Evolutionary conservation across 192 early-diverging fungal species (phyloP).

Genomic region (Radiomyces spectabilis): DNA sequence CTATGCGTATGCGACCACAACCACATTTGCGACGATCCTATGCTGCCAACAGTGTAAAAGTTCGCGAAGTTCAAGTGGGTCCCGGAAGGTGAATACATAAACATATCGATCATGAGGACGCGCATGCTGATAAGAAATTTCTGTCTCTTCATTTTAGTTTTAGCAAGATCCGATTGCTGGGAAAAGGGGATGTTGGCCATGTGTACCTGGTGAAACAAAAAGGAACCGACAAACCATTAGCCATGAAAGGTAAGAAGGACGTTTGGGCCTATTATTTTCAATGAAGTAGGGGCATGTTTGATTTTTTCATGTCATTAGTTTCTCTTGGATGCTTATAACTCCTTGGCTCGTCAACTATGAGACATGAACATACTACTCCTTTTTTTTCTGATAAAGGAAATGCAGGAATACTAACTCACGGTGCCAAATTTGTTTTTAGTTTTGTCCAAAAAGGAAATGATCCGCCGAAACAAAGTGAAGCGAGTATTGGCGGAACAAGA

Average conservation of each 20-base stretch:
- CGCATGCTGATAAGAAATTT: no score
- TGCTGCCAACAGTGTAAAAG: constrained; percentile 76
- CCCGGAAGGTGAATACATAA: constrained; percentile 47
- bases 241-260: constrained; percentile 92
- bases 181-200: constrained; percentile 95
- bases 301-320: background rate
- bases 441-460: constrained; percentile 89
- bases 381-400: no score
- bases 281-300: no score
- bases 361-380: no score
- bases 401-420: no score
- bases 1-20: no score
- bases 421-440: no score
- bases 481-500: constrained; percentile 92
- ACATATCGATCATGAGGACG: no score
- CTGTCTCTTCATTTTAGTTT: constrained; percentile 39
- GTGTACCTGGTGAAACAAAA: constrained; percentile 91
- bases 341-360: no score
- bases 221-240: constrained; percentile 72
- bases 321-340: background rate
- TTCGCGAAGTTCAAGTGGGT: constrained; percentile 72
- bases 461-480: constrained; percentile 96
- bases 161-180: constrained; percentile 80
- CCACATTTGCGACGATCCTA: constrained; percentile 60
- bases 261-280: no score